Conservation (phyloP, 2,329 filamentous ascomycete species). For the Cladophialophora psammophila region DNA sequence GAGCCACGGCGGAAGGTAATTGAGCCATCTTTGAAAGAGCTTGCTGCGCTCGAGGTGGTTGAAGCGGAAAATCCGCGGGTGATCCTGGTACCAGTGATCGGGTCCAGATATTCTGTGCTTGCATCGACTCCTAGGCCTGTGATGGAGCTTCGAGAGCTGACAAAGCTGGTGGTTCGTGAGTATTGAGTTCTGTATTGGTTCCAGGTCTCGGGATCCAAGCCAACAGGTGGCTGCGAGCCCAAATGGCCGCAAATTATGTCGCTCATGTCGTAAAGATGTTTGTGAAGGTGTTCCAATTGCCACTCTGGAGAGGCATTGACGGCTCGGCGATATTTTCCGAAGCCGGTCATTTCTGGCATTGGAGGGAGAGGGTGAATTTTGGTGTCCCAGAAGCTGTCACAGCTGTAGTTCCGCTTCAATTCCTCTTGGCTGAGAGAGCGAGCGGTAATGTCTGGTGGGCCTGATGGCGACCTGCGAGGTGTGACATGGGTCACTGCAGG, state of each 20-base stretch:
- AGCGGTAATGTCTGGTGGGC: conserved; percentile 31
- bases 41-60: conserved; percentile 31
- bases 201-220: conserved; percentile 33
- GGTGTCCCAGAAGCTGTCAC: conserved; percentile 33
- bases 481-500: conserved; percentile 12
- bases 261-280: conserved; percentile 27
- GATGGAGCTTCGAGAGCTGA: conserved; percentile 29
- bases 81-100: conserved; percentile 38
- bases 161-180: conserved; percentile 27
- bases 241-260: conserved; percentile 30
- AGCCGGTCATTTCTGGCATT: conserved; percentile 36
- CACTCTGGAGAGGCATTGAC: conserved; percentile 36
- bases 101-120: conserved; percentile 27
- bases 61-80: conserved; percentile 36
- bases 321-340: conserved; percentile 38
- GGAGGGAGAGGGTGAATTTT: conserved; percentile 31
- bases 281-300: conserved; percentile 33
- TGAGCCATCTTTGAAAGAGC: conserved; percentile 32
- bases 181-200: conserved; percentile 27
- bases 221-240: conserved; percentile 30
- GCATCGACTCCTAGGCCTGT: conserved; percentile 7
- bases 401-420: conserved; percentile 36
- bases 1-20: conserved; percentile 24
- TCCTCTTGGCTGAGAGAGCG: conserved; percentile 28
- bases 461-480: conserved; percentile 1